Evolutionary conservation across 805 yeast species (phyloP).

Genomic region (Lipomyces oligophaga): DNA sequence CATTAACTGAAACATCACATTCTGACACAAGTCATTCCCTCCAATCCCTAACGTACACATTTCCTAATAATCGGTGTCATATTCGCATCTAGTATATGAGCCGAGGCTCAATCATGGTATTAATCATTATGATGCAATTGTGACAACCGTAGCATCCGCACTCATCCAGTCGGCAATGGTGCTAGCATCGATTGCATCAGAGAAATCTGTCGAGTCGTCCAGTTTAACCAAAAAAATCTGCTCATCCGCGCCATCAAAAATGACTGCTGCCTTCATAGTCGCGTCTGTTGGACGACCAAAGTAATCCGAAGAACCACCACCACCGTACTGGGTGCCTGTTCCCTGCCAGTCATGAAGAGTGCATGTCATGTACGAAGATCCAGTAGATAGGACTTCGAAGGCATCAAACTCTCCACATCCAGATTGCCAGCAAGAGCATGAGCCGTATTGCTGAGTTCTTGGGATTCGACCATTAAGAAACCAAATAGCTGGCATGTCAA

Average conservation of each 20-base stretch:
- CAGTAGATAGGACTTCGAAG: slow-evolving; percentile 79
- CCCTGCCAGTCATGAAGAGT: slow-evolving; percentile 87
- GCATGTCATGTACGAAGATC: slow-evolving; percentile 63
- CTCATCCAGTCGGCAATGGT: slow-evolving; percentile 41
- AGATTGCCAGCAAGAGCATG: slow-evolving; percentile 93
- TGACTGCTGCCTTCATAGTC: slow-evolving; percentile 83
- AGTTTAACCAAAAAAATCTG: slow-evolving; percentile 58
- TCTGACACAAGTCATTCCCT: too few relatives aligned
- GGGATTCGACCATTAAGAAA: slow-evolving; percentile 92
- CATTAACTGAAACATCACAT: too few relatives aligned
- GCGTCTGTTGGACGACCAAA: slow-evolving; percentile 76
- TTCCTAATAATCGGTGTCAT: too few relatives aligned
- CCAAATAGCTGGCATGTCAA: slow-evolving; percentile 99
- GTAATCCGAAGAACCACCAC: slow-evolving; percentile 87
- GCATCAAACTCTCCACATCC: slow-evolving; percentile 98
- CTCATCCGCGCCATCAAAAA: slow-evolving; percentile 54
- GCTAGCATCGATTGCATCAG: slow-evolving; percentile 49
- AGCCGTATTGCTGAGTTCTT: slow-evolving; percentile 92
- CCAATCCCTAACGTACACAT: too few relatives aligned
- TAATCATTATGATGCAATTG: slow-evolving; percentile 15
- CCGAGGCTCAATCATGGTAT: too few relatives aligned
- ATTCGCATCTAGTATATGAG: too few relatives aligned
- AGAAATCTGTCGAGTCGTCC: slow-evolving; percentile 46
- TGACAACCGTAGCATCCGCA: slow-evolving; percentile 13
- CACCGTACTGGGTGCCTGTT: slow-evolving; percentile 48